Base-by-base conservation (phyloP, 2,329 filamentous ascomycete genomes). In the Helicocarpus griseus region DNA sequence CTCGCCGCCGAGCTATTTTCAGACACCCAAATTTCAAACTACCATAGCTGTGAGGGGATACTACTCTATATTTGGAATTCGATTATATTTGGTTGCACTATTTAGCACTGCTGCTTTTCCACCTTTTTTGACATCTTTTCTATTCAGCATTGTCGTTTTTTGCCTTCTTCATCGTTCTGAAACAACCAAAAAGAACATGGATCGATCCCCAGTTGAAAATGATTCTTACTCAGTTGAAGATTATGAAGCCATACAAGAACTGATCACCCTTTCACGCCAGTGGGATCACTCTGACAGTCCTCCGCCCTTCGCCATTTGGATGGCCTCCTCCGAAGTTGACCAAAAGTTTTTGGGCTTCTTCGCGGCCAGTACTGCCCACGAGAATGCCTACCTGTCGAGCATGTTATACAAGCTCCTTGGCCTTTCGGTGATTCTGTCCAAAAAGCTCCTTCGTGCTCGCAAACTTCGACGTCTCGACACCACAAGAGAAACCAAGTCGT, bases 311-410 rank as follows among this genome's bases (percentile, higher is more conserved):
- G 60, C 59, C 59, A 61, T 69, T 66, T 72, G 69, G 68, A 98
- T 97, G 93, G 93, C 93, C 73, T 93, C 90, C 66, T 93, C 89
- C 55, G 89, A 95, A 72, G 89, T 97, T 56, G 93, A 98, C 69
- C 90, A 95, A 73, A 98, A 97, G 73, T 95, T 94, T 71, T 79
- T 98, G 63, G 89, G 89, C 72, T 85, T 83, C 65, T 84, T 95
- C 66, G 91, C 93, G 66, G 86, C 84, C 70, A 79, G 83, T 55
- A 89, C 89, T 60, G 83, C 85, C 64, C 74, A 79, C 54, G 83
- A 87, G 60, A 93, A 91, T 63, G 83, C 87, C 3, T 77, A 90
- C 17, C 79, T 97, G 43, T 87, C 66, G 33, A 63, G 69, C 19
- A 89, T 88, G 66, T 79, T 98, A 44, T 96, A 89, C 71, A 93